phyloP scores from a whole-genome alignment of 345 rosid genomes.

The Noccaea caerulescens region DNA sequence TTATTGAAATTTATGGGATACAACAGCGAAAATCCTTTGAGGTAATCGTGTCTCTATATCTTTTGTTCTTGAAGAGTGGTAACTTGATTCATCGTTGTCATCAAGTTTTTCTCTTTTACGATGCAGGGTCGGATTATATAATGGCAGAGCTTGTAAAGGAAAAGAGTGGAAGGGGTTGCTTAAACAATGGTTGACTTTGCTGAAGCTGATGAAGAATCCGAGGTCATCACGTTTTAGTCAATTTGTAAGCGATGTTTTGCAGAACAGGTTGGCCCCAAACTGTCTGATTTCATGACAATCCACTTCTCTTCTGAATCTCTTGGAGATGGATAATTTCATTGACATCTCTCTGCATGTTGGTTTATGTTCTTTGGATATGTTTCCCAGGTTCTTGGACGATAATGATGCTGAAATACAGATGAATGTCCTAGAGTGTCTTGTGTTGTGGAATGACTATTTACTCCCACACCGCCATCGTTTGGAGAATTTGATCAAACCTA shows the following conservation, averaged over 20 bases:
- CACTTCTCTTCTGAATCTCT: background rate
- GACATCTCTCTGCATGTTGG: conserved; percentile 9
- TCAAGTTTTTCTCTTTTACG: conserved; percentile 7
- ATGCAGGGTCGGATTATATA: conserved; percentile 67
- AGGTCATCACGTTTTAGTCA: conserved; percentile 60
- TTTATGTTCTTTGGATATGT: conserved; percentile 4
- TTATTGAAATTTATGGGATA: conserved; percentile 80
- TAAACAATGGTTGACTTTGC: conserved; percentile 72
- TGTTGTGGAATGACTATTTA: conserved; percentile 69
- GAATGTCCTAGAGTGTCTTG: conserved; percentile 76
- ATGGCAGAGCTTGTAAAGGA: conserved; percentile 60
- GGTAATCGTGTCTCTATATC: conserved; percentile 50
- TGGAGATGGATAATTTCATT: conserved; percentile 5
- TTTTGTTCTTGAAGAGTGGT: conserved; percentile 3
- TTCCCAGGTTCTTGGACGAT: conserved; percentile 75
- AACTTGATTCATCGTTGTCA: background rate
- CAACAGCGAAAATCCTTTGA: conserved; percentile 44
- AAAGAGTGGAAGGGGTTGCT: conserved; percentile 72
- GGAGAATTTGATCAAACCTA: conserved; percentile 68
- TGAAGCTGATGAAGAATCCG: conserved; percentile 68
- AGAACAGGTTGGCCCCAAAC: conserved; percentile 53
- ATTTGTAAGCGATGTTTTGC: conserved; percentile 71
- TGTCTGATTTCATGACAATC: background rate
- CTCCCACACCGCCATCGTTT: conserved; percentile 66
- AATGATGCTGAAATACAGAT: conserved; percentile 74